A percentile compares a stretch with the other conserved stretches of the same genome.
phyloP scores from a whole-genome alignment of 805 yeast genomes.

The Isabelozyma gotoi region DNA sequence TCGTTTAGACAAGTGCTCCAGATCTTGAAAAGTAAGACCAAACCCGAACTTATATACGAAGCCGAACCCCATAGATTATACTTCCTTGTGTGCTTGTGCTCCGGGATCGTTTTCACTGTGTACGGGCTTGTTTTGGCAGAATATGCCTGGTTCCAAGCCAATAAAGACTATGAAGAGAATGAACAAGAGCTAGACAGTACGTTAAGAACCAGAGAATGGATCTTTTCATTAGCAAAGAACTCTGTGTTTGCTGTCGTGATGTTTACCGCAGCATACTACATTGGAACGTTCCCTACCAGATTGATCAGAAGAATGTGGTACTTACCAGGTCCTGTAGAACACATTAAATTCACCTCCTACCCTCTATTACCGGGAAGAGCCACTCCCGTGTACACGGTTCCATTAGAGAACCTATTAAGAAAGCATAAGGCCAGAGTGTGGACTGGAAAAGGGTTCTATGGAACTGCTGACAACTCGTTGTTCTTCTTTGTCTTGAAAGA shows the following conservation, averaged over 20 bases:
- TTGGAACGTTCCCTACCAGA: slow-evolving; percentile 58
- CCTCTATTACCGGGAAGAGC: slow-evolving; percentile 75
- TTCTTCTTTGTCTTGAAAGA: slow-evolving; percentile 76
- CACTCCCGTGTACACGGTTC: slow-evolving; percentile 71
- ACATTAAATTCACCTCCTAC: slow-evolving; percentile 67
- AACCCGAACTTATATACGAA: slow-evolving; percentile 77
- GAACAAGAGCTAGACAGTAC: slow-evolving; percentile 44
- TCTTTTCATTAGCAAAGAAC: slow-evolving; percentile 25
- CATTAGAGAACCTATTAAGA: slow-evolving; percentile 54
- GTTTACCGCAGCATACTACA: slow-evolving; percentile 27
- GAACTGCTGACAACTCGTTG: slow-evolving; percentile 71
- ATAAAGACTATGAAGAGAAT: slow-evolving; percentile 53
- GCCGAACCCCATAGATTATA: slow-evolving; percentile 81
- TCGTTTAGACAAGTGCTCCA: slow-evolving; percentile 63
- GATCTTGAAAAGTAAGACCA: slow-evolving; percentile 49
- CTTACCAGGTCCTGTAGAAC: slow-evolving; percentile 59
- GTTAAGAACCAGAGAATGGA: slow-evolving; percentile 41
- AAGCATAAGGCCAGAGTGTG: slow-evolving; percentile 67
- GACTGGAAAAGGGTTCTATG: slow-evolving; percentile 88
- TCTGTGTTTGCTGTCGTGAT: slow-evolving; percentile 26
- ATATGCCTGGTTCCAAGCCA: slow-evolving; percentile 52
- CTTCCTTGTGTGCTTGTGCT: slow-evolving; percentile 65
- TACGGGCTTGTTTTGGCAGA: slow-evolving; percentile 65
- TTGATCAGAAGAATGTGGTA: slow-evolving; percentile 76
- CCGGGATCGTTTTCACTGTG: slow-evolving; percentile 67